Conservation (phyloP, 495 filamentous ascomycete genomes). For the Parmelia sp. region DNA sequence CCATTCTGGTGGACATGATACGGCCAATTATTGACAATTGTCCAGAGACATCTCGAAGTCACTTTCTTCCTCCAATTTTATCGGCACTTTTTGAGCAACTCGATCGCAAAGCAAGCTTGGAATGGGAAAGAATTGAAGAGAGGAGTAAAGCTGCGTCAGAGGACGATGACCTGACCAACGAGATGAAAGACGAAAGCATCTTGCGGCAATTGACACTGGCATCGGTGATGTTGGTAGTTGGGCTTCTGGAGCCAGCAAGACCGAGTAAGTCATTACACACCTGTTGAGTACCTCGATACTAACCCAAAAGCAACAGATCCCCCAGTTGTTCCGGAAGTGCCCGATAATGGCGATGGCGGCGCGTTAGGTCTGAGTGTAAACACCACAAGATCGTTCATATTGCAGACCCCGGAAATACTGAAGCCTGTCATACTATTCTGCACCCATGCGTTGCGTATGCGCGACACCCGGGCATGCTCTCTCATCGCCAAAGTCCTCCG, state of each 20-base stretch:
- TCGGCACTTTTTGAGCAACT: constrained; percentile 76
- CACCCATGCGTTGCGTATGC: constrained; percentile 82
- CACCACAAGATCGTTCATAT: constrained; percentile 47
- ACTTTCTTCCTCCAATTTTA: constrained; percentile 84
- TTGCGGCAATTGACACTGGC: constrained; percentile 88
- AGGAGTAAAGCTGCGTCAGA: constrained; percentile 57
- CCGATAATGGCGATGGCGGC: constrained; percentile 7
- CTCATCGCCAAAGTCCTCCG: constrained; percentile 78
- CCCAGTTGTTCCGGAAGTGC: constrained; percentile 10
- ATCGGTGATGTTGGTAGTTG: constrained; percentile 82
- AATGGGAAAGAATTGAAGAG: constrained; percentile 68
- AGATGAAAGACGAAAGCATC: constrained; percentile 98
- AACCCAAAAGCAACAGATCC: constrained; percentile 7
- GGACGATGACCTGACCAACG: constrained; percentile 69
- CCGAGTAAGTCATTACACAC: constrained; percentile 38
- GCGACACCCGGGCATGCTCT: constrained; percentile 80
- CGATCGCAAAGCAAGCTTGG: constrained; percentile 74
- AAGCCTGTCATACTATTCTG: constrained; percentile 87
- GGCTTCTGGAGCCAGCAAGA: constrained; percentile 70
- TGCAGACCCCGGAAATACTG: constrained; percentile 69
- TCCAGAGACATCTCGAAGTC: constrained; percentile 63
- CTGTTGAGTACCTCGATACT: not conserved
- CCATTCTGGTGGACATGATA: constrained; percentile 78
- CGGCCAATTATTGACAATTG: constrained; percentile 86
- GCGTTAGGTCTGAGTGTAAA: not conserved